phyloP scores from a whole-genome alignment of 441 rosid genomes.

The Pelargonium australe region DNA sequence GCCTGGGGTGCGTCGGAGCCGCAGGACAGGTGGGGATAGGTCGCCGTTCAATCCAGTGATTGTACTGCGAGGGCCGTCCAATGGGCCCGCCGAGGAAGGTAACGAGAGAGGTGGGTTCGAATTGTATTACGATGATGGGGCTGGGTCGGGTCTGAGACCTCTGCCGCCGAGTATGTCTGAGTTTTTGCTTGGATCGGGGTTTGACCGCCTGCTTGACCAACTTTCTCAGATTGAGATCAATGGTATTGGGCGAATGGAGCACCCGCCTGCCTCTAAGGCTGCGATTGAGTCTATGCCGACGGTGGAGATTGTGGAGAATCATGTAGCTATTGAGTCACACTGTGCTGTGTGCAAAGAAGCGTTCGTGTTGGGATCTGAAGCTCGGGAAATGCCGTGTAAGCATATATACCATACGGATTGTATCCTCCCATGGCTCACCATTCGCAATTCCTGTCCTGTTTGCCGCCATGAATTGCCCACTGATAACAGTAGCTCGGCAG shows the following conservation, averaged over 20 bases:
- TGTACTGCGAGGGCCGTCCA: background rate
- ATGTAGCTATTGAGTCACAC: slow-evolving; percentile 43
- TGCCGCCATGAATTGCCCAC: slow-evolving; percentile 62
- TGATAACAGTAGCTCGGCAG: slow-evolving; percentile 17
- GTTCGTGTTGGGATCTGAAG: slow-evolving; percentile 46
- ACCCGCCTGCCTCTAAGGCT: slow-evolving; percentile 24
- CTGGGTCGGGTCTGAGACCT: slow-evolving; percentile 65
- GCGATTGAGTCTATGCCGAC: slow-evolving; percentile 35
- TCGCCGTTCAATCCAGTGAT: slow-evolving; percentile 10
- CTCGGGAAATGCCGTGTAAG: background rate
- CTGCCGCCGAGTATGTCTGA: slow-evolving; percentile 66
- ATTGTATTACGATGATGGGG: slow-evolving; percentile 79
- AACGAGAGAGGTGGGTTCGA: slow-evolving; percentile 27
- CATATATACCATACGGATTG: too few species aligned
- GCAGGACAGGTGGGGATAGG: slow-evolving; percentile 21
- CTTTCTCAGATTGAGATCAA: slow-evolving; percentile 66
- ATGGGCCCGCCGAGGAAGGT: slow-evolving; percentile 18
- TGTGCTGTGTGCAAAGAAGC: slow-evolving; percentile 87
- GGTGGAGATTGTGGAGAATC: slow-evolving; percentile 39
- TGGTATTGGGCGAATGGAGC: slow-evolving; percentile 58
- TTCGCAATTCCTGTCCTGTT: slow-evolving; percentile 47
- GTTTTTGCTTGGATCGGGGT: slow-evolving; percentile 73
- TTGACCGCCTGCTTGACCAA: slow-evolving; percentile 66
- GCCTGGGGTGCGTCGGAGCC: slow-evolving; percentile 16
- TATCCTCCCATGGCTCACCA: slow-evolving; percentile 54